A percentile compares a stretch with the other conserved stretches of the same genome.
These are phyloP conservation scores for Scheffersomyces lignosus DNA, from an alignment of 805 yeast species.

Conservation along the genomic window DNA sequence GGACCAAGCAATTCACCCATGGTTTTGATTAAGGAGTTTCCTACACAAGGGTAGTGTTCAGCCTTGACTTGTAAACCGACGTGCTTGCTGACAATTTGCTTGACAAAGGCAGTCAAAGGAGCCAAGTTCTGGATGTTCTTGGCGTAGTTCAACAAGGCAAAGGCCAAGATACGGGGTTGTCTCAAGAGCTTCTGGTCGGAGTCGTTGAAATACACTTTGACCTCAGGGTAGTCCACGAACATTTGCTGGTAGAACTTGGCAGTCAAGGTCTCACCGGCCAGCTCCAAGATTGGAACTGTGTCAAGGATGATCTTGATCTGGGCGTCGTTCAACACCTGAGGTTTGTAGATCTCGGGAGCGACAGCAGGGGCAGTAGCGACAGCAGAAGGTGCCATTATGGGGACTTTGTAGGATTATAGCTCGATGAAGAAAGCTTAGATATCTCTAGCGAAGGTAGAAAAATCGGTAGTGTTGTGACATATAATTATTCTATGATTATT, in stretches of 20 bases:
- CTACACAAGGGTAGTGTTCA: conserved; percentile 69
- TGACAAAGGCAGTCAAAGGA: conserved; percentile 53
- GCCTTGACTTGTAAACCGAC: conserved; percentile 62
- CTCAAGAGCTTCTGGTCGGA: conserved; percentile 52
- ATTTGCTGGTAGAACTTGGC: conserved; percentile 53
- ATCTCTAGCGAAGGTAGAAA: too few species aligned
- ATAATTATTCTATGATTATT: too few species aligned
- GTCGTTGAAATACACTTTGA: conserved; percentile 60
- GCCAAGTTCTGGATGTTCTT: conserved; percentile 59
- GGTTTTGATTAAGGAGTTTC: conserved; percentile 53
- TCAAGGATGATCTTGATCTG: conserved; percentile 41
- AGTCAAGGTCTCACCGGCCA: conserved; percentile 55
- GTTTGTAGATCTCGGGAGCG: conserved; percentile 4
- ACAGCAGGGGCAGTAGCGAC: too few species aligned
- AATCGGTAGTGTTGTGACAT: too few species aligned
- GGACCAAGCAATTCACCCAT: conserved; percentile 55
- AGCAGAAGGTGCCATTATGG: too few species aligned
- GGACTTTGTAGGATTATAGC: too few species aligned
- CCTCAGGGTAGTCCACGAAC: conserved; percentile 54
- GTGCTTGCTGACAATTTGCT: conserved; percentile 63
- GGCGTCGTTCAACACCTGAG: conserved; percentile 21
- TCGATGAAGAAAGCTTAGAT: too few species aligned
- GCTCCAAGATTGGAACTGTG: conserved; percentile 57
- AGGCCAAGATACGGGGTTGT: conserved; percentile 68
- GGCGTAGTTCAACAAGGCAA: conserved; percentile 61